Evolutionary conservation across 2,329 filamentous ascomycete genomes (phyloP), one percentile per base, ranked within the genome.

Genomic region (Ophiostoma ips): DNA sequence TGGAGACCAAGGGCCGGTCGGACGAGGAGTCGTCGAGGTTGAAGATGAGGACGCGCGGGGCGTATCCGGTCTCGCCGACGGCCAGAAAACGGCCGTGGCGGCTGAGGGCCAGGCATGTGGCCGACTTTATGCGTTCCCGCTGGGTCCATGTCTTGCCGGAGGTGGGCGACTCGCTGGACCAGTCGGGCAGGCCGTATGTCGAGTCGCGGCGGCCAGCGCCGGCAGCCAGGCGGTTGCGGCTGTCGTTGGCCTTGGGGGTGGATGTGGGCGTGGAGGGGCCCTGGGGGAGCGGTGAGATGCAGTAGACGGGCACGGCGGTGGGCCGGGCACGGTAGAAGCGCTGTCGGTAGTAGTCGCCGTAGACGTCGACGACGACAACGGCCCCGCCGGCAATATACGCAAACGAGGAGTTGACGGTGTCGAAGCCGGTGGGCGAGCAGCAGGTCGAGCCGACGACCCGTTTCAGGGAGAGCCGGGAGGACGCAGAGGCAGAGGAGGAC

Each of bases 1-100:
- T 77, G 34, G 85, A 87, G 2, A 88, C 85, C 7, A 95, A 71
- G 2, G 92, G 92, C 1, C 75, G 76, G 59, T 96, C 89, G 3
- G 82, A 83, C 2, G 86, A 84, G 34, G 75, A 75, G 60, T 94
- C 88, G 58, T 84, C 77, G 5, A 92, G 80, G 31, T 80, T 87
- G 66, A 95, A 98, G 50, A 98, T 82, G 51, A 96, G 72, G 19
- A 98, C 87, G 49, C 92, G 77, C 6, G 92, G 92, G 49, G 83
- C 85, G 65, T 96, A 95, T 19, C 92, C 92, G 3, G 89, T 94
- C 75, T 98, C 92, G 59, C 92, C 92, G 3, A 96, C 84, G 9
- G 90, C 92, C 48, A 98, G 71, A 62, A 84, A 94, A 58, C 79
- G 84, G 31, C 86, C 89, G 66, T 95, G 88, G 1, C 81, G 79